Conservation (phyloP, 2,329 filamentous ascomycete species). For the Ceratocystis albifundus region DNA sequence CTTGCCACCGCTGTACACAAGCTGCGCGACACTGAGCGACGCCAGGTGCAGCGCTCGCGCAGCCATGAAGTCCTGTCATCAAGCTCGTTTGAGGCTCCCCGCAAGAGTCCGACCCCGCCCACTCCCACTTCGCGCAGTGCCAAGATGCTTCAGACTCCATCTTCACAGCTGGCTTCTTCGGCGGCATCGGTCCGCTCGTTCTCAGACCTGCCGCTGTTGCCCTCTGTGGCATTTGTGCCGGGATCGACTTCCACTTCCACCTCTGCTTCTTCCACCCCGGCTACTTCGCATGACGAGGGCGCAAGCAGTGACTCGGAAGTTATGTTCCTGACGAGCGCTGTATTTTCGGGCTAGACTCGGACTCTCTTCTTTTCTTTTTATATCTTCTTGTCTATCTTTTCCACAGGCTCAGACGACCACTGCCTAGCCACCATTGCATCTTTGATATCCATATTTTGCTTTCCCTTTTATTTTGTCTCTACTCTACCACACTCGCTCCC, state of each 20-base stretch:
- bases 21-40: constrained; percentile 31
- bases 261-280: constrained; percentile 3
- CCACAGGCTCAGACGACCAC: constrained; percentile 8
- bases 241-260: constrained; percentile 18
- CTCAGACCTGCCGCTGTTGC: constrained; percentile 10
- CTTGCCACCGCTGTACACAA: constrained; percentile 18
- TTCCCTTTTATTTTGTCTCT: constrained; percentile 4
- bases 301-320: constrained; percentile 28
- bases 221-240: constrained; percentile 6
- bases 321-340: constrained; percentile 40
- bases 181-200: constrained; percentile 2
- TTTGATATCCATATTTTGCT: constrained; percentile 10
- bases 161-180: neutral
- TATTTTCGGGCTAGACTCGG: constrained; percentile 34
- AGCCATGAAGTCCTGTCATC: constrained; percentile 43
- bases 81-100: constrained; percentile 23
- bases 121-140: constrained; percentile 16
- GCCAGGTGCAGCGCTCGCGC: constrained; percentile 37
- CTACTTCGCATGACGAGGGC: constrained; percentile 26
- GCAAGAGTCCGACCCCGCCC: constrained; percentile 17
- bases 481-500: neutral
- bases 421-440: constrained; percentile 7
- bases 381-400: constrained; percentile 3
- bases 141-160: constrained; percentile 27
- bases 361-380: constrained; percentile 13